Conservation (phyloP, 1,284 basidiomycete genomes). For the Trametes polyzona region DNA sequence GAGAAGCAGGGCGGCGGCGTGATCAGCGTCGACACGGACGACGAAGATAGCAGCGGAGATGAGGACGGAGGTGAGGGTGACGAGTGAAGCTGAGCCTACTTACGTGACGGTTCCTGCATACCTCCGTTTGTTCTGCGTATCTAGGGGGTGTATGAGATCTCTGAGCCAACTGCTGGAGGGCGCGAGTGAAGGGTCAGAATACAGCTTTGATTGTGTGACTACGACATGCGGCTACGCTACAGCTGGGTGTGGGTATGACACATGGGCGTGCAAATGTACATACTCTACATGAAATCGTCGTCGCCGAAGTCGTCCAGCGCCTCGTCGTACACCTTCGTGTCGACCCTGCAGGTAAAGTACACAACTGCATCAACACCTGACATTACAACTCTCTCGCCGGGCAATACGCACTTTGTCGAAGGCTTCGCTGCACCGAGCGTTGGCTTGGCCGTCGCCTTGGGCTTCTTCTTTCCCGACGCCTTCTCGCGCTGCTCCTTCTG, state of each 20-base stretch:
- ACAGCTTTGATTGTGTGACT: slow-evolving; percentile 1
- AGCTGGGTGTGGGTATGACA: slow-evolving; percentile 16
- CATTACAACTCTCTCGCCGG: background rate
- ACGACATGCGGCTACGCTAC: slow-evolving; percentile 19
- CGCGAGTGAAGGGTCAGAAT: background rate
- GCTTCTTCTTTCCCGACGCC: slow-evolving; percentile 88
- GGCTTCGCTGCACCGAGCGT: slow-evolving; percentile 73
- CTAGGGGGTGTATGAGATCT: background rate
- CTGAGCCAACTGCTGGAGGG: background rate
- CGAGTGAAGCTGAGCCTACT: slow-evolving; percentile 12
- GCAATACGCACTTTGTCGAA: slow-evolving; percentile 55
- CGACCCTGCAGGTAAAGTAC: slow-evolving; percentile 51
- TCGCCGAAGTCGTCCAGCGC: slow-evolving; percentile 82
- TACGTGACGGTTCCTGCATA: background rate
- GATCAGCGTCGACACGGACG: slow-evolving; percentile 69
- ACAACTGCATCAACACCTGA: background rate
- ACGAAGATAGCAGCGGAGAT: slow-evolving; percentile 67
- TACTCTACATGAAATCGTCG: slow-evolving; percentile 76
- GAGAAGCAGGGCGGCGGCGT: slow-evolving; percentile 73
- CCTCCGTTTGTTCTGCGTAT: background rate
- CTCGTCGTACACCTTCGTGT: slow-evolving; percentile 84
- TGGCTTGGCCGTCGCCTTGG: slow-evolving; percentile 73
- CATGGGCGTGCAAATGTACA: slow-evolving; percentile 5
- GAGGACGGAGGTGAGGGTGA: slow-evolving; percentile 29
- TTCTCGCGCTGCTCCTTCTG: slow-evolving; percentile 88